Evolutionary conservation across 2,329 filamentous ascomycete species (phyloP).

Genomic region (Tolypocladium pustulatum): DNA sequence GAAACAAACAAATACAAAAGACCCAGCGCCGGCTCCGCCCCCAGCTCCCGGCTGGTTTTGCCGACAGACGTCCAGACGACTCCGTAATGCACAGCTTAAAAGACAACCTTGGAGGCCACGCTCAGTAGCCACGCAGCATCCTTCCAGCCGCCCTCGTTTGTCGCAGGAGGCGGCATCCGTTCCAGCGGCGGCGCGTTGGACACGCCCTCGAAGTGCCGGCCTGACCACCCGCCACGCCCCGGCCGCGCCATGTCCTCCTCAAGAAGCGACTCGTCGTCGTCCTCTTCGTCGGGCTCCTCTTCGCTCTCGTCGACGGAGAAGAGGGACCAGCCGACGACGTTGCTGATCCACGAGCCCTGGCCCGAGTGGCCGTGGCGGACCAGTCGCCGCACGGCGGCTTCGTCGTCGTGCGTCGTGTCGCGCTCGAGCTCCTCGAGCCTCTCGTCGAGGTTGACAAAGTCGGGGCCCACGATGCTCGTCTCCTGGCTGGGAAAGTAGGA

Average conservation of each 20-base stretch:
- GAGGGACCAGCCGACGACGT: conserved; percentile 47
- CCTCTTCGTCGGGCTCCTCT: conserved; percentile 34
- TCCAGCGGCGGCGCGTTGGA: conserved; percentile 31
- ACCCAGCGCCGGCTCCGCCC: background rate
- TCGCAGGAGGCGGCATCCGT: conserved; percentile 34
- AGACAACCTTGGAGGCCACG: conserved; percentile 51
- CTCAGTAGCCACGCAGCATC: conserved; percentile 59
- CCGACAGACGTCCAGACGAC: background rate
- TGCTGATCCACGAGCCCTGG: conserved; percentile 48
- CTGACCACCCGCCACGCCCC: conserved; percentile 21
- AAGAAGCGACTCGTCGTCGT: conserved; percentile 17
- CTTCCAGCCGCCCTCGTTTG: conserved; percentile 51
- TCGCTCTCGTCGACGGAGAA: conserved; percentile 53
- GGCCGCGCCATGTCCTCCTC: conserved; percentile 16
- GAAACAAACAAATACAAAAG: background rate
- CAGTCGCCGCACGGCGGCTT: conserved; percentile 46
- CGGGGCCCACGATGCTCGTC: conserved; percentile 39
- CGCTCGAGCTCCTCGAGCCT: conserved; percentile 43
- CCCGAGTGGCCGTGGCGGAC: conserved; percentile 42
- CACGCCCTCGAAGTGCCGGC: conserved; percentile 29
- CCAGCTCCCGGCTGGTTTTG: background rate
- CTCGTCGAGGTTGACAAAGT: conserved; percentile 54
- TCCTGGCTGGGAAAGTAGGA: conserved; percentile 32
- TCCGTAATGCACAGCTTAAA: conserved; percentile 24
- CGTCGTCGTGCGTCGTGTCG: conserved; percentile 43